Evolutionary conservation across 306 rosid genomes (phyloP), one percentile per base, ranked within the genome.

Genomic region (Macrotyloma uniflorum): DNA sequence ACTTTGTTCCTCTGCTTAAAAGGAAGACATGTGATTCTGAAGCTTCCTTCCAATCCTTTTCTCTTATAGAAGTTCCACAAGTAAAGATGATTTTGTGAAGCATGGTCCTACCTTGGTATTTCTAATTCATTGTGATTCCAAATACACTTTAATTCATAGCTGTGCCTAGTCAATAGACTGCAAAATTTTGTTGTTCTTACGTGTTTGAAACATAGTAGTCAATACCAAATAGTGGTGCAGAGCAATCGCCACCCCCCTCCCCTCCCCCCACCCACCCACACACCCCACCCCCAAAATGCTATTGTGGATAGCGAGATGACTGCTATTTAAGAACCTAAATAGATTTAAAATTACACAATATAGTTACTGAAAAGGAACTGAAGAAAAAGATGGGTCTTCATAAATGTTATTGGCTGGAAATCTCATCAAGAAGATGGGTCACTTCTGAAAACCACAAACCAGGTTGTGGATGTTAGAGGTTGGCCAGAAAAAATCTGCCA

Each of bases 121-220:
- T 58, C 11, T 20, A 51, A 59, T 9, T 71, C 59, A 70, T 43
- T 42, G 26, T 49, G 35, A 35, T 62, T 35, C 33, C 43, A n/a
- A 2, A 35, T 63, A 28, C 43, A 36, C 20, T 43, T 28, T 15
- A 18, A 53, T 80, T 23, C 70, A 73, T 23, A 22, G 70, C 22
- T 10, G 40, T 53, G 28, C 24, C 45, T 32, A 16, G 23, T 49
- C 15, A 16, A 10, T 54, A 28, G 32, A 40, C 13, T 33, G 51
- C 22, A 20, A 32, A 58, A 1, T 2, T 32, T 32, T 74, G 20
- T 23, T 53, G n/a, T 67, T 45, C 43, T 66, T 66, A 72, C 26
- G 5, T 84, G 93, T 90, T 88, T 70, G 88, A 81, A 83, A 83
- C 38, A 58, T 26, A 58, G 19, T 26, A 5, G 19, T 26, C 38